Evolutionary conservation across 2,329 filamentous ascomycete genomes (phyloP).

Genomic region (Endocalyx cinctus): DNA sequence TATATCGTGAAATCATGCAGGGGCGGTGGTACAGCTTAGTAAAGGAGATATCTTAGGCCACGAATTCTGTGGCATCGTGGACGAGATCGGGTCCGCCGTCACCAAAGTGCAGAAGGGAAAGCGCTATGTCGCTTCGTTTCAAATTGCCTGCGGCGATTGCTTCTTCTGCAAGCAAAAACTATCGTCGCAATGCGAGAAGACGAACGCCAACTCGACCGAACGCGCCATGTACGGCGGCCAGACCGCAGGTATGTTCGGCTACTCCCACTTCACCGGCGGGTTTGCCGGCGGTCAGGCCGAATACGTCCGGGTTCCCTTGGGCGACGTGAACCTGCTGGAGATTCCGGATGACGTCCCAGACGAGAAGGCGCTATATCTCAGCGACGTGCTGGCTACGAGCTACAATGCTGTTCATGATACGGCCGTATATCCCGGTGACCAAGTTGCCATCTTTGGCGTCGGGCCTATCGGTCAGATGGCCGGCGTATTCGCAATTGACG

Average conservation of each 20-base stretch:
- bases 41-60: slow-evolving; percentile 65
- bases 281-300: slow-evolving; percentile 87
- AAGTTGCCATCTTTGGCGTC: slow-evolving; percentile 80
- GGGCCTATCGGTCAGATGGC: slow-evolving; percentile 85
- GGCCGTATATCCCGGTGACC: slow-evolving; percentile 69
- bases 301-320: slow-evolving; percentile 76
- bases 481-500: slow-evolving; percentile 67
- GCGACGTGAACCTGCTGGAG: slow-evolving; percentile 74
- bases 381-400: slow-evolving; percentile 73
- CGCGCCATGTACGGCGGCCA: slow-evolving; percentile 75
- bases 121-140: slow-evolving; percentile 79
- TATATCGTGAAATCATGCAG: slow-evolving; percentile 8
- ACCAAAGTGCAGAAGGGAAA: slow-evolving; percentile 54
- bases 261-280: slow-evolving; percentile 76
- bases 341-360: slow-evolving; percentile 77
- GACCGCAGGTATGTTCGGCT: slow-evolving; percentile 70
- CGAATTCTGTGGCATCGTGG: slow-evolving; percentile 54
- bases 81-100: slow-evolving; percentile 50
- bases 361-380: slow-evolving; percentile 78
- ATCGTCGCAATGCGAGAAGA: slow-evolving; percentile 74
- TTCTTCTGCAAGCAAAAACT: slow-evolving; percentile 75
- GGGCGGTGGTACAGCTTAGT: slow-evolving; percentile 52
- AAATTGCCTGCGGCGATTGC: slow-evolving; percentile 72
- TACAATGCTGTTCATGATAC: slow-evolving; percentile 84
- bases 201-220: slow-evolving; percentile 66